phyloP scores from a whole-genome alignment of 176 grass and related monocot species.

The Juncus effusus region DNA sequence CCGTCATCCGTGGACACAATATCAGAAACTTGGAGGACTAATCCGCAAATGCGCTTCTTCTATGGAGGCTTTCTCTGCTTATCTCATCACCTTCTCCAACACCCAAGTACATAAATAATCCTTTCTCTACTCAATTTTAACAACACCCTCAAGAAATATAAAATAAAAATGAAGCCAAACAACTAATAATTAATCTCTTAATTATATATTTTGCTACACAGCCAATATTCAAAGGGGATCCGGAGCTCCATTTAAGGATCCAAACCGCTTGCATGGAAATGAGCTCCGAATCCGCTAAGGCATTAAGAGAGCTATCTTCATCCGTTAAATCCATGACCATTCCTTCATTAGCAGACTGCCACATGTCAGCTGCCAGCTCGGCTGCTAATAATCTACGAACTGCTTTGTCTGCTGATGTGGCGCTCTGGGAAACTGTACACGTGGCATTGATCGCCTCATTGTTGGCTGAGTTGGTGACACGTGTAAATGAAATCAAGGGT shows the following conservation, averaged over 20 bases:
- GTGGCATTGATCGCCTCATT: conserved; percentile 60
- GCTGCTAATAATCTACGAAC: conserved; percentile 27
- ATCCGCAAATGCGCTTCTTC: conserved; percentile 70
- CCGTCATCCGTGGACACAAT: conserved; percentile 72
- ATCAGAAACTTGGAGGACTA: conserved; percentile 70
- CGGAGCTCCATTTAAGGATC: conserved; percentile 40
- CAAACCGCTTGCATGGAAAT: conserved; percentile 51
- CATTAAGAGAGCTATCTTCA: conserved; percentile 49
- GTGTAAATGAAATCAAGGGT: conserved; percentile 34
- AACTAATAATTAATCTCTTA: conserved; percentile 15
- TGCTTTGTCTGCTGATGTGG: conserved; percentile 28
- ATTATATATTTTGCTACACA: conserved; percentile 4
- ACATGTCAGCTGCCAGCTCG: conserved; percentile 44
- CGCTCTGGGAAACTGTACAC: conserved; percentile 42
- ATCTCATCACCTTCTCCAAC: conserved; percentile 47
- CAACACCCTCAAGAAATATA: background rate
- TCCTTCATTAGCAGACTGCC: conserved; percentile 26
- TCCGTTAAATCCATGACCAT: conserved; percentile 47
- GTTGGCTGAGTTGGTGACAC: conserved; percentile 54
- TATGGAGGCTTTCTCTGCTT: conserved; percentile 67
- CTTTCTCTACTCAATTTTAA: background rate
- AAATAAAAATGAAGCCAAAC: background rate
- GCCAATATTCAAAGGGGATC: conserved; percentile 36
- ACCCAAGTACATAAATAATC: conserved; percentile 32
- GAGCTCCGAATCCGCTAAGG: conserved; percentile 60